A percentile compares a stretch with the other conserved stretches of the same genome.
phyloP scores from a whole-genome alignment of 2,329 filamentous ascomycete genomes.

The Talaromyces sp. region DNA sequence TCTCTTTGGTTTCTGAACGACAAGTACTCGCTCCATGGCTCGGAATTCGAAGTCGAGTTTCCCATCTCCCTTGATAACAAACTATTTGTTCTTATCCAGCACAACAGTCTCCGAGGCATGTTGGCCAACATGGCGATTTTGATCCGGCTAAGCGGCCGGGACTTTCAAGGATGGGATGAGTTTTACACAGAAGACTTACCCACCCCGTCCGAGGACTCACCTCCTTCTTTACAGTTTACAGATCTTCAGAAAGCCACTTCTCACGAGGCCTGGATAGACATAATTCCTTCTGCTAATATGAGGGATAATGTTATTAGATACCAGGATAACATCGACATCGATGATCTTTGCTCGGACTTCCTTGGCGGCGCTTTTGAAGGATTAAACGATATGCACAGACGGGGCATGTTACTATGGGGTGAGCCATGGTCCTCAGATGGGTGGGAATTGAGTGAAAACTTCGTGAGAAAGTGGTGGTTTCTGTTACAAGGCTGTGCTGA shows the following conservation, averaged over 20 bases:
- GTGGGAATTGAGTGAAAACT: constrained; percentile 29
- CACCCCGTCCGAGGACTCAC: background rate
- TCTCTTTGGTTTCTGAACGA: background rate
- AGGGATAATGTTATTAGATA: constrained; percentile 17
- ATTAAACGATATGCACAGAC: background rate
- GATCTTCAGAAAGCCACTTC: constrained; percentile 6
- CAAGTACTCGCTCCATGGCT: constrained; percentile 6
- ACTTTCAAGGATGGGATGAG: constrained; percentile 13
- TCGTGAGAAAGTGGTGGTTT: constrained; percentile 29
- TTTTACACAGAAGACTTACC: constrained; percentile 14
- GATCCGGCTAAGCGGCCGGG: constrained; percentile 7
- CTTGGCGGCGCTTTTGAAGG: constrained; percentile 17
- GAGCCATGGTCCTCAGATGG: constrained; percentile 26
- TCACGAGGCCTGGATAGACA: constrained; percentile 16
- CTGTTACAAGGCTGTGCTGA: constrained; percentile 26
- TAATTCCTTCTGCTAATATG: constrained; percentile 4
- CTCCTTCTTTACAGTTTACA: constrained; percentile 8
- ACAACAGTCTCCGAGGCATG: constrained; percentile 12
- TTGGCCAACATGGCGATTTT: constrained; percentile 14
- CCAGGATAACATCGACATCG: constrained; percentile 18
- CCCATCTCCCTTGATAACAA: constrained; percentile 10
- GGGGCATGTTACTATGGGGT: constrained; percentile 28
- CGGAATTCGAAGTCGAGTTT: constrained; percentile 5
- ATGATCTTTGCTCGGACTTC: constrained; percentile 20
- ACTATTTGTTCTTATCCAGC: constrained; percentile 10